Conservation (phyloP, 768 basidiomycete genomes). For the Rubroboletus pulcherrimus region DNA sequence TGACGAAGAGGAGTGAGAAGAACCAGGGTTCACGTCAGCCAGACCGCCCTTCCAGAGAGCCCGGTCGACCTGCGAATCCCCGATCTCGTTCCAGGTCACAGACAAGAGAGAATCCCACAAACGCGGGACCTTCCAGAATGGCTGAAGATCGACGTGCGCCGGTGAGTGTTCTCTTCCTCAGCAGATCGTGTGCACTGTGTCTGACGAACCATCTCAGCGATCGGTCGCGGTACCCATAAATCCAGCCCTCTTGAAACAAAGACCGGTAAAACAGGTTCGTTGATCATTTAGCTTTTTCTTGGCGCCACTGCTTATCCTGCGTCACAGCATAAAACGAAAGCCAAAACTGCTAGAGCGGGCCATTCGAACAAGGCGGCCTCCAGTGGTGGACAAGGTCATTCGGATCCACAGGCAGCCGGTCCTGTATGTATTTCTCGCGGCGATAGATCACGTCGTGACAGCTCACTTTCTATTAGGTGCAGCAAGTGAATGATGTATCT, state of each 20-base stretch:
- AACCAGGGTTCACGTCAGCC: background rate
- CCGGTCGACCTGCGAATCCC: no score
- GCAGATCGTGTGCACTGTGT: background rate
- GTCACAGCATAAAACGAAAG: background rate
- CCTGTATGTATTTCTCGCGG: background rate
- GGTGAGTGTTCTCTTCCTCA: background rate
- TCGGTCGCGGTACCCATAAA: background rate
- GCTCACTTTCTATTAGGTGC: background rate
- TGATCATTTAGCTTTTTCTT: background rate
- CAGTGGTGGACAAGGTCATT: background rate
- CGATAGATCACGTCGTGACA: background rate
- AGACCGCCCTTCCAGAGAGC: background rate
- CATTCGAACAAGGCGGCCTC: background rate
- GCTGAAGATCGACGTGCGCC: background rate
- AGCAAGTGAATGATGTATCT: background rate
- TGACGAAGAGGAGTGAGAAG: background rate
- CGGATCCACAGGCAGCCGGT: background rate
- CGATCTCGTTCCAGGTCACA: background rate
- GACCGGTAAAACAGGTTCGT: background rate
- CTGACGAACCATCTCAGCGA: background rate
- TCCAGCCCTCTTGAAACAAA: background rate
- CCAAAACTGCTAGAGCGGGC: background rate
- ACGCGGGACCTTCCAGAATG: background rate
- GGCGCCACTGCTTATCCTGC: background rate
- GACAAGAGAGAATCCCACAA: background rate